phyloP scores from a whole-genome alignment of 2,329 filamentous ascomycete species.

The Bipolaris bicolor region DNA sequence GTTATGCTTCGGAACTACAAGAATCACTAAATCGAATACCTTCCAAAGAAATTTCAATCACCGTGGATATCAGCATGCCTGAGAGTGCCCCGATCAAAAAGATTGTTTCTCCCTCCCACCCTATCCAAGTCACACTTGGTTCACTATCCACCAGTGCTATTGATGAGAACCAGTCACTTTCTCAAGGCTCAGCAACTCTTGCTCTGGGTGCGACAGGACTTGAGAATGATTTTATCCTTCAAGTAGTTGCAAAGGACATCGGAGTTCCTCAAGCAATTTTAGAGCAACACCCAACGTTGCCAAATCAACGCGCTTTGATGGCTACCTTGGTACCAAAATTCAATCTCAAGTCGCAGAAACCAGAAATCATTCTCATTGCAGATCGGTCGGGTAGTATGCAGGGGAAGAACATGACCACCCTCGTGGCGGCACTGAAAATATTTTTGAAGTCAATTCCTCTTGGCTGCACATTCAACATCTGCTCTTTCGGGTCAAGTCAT shows the following conservation, averaged over 20 bases:
- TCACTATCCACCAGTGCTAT: conserved; percentile 4
- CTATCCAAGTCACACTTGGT: conserved; percentile 11
- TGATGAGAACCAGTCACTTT: conserved; percentile 1
- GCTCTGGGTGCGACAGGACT: background rate
- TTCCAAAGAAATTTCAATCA: conserved; percentile 6
- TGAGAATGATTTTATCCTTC: conserved; percentile 8
- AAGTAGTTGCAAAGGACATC: conserved; percentile 11
- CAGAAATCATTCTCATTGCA: conserved; percentile 11
- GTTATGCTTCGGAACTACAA: conserved; percentile 1
- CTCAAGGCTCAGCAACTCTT: conserved; percentile 5
- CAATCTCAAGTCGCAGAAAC: conserved; percentile 11
- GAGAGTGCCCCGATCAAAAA: conserved; percentile 5
- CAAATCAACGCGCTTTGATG: conserved; percentile 12
- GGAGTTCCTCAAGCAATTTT: conserved; percentile 11
- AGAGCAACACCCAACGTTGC: conserved; percentile 3
- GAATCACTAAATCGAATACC: background rate
- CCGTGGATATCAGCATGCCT: conserved; percentile 8
- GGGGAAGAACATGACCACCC: background rate
- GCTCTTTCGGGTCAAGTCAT: conserved; percentile 1
- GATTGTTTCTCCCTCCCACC: conserved; percentile 10
- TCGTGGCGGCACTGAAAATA: conserved; percentile 7
- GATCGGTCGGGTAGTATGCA: conserved; percentile 14
- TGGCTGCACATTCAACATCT: conserved; percentile 15
- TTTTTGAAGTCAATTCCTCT: conserved; percentile 14
- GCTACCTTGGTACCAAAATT: conserved; percentile 11